Evolutionary conservation across 1,139 yeast species (phyloP), one percentile per base, ranked within the genome.

Genomic region (Taiozyma sp.): DNA sequence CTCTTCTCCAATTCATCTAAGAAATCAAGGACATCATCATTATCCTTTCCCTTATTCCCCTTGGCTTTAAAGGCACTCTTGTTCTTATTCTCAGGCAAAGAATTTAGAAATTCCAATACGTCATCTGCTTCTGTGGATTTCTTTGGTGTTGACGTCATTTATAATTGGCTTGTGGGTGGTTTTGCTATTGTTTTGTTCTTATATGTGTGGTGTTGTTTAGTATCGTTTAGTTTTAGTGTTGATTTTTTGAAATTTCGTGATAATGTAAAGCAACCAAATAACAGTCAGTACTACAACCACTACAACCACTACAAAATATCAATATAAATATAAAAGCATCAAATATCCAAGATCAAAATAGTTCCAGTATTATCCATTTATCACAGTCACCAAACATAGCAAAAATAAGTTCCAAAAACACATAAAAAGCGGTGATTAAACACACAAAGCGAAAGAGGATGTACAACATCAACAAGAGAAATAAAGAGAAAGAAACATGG

Each of bases 101-200:
- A 87, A 65, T 92, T 95, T 62, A 93, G 78, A 67, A 93, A 87
- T 60, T 92, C 96, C 58, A 92, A 73, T 12, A 93, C 97, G 63
- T 92, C 97, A 62, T 89, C 96, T 27, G 84, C 81, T 55, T 79
- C 82, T 9, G 70, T 66, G 1, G 71, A 60, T 45, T 55, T 57
- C 55, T 61, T 62, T 38, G 63, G 63, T 2, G 58, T 56, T 2
- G 55, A 47, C 8, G 59, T 43, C 62, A 57, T 58, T 34, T 24
- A 24, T 5, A 13, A 23, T 16, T 19, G 4, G 13, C 7, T 30
- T 30, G 4, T 13, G n/a, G 12, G 34, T 9, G 2, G 30, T 30
- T 30, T 4, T 30, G 34, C 4, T 30, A n/a, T 13, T 30, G n/a
- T 3, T 30, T 29, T 13, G 13, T 32, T 14, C 5, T n/a, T 32